Percentiles rank a stretch among this genome's conserved stretches.
Conservation (phyloP, 371 early-diverging fungal genomes). For the Encephalitozoon intestinalis region DNA sequence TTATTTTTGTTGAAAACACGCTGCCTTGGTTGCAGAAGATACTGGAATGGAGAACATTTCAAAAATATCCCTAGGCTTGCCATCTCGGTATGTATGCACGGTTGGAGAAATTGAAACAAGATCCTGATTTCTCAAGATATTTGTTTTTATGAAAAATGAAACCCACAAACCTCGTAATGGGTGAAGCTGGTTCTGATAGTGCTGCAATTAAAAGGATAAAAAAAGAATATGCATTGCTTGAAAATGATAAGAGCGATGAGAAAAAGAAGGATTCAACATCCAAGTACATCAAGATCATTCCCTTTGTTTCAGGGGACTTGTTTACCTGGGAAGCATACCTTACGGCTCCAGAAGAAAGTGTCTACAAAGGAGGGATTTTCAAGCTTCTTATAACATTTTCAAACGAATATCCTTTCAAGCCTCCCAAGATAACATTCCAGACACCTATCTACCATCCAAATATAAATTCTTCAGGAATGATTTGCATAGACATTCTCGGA, state of each 20-base stretch:
- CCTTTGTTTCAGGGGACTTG: constrained; percentile 65
- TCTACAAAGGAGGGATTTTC: constrained; percentile 84
- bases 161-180: not conserved
- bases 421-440: constrained; percentile 88
- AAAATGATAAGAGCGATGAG: constrained; percentile 4
- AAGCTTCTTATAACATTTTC: constrained; percentile 94
- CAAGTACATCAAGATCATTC: constrained; percentile 29
- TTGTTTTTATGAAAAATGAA: constrained; percentile 21
- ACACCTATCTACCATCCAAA: constrained; percentile 95
- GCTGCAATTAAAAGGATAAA: constrained; percentile 38
- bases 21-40: too few species aligned
- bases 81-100: not conserved
- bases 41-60: too few species aligned
- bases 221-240: constrained; percentile 13
- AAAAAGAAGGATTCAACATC: constrained; percentile 26
- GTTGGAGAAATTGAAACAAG: not conserved
- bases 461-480: constrained; percentile 92
- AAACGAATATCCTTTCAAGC: constrained; percentile 96
- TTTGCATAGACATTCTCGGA: constrained; percentile 90
- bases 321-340: constrained; percentile 75
- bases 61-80: too few species aligned
- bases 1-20: too few species aligned
- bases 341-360: constrained; percentile 69
- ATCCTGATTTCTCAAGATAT: constrained; percentile 23
- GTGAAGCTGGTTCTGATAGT: not conserved